A percentile compares a stretch with the other conserved stretches of the same genome.
These are phyloP conservation scores for Saccharum spontaneum DNA, from an alignment of 176 grass and related monocot species.

Conservation along the genomic window DNA sequence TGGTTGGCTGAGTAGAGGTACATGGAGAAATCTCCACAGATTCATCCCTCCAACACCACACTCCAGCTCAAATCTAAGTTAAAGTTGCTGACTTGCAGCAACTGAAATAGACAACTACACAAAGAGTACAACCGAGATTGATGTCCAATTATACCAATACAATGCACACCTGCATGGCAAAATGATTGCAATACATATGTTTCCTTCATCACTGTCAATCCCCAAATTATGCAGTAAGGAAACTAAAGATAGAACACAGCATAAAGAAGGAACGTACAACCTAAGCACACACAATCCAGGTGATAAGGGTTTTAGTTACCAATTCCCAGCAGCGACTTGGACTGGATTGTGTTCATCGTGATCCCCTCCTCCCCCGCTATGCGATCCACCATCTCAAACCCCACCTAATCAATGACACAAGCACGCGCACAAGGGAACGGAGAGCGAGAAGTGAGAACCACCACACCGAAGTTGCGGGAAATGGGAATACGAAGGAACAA, in stretches of 20 bases:
- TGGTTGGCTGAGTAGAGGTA: background rate
- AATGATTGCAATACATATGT: background rate
- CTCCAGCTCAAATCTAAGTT: constrained; percentile 20
- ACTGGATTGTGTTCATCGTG: constrained; percentile 82
- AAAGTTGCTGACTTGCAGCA: background rate
- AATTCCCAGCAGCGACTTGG: constrained; percentile 81
- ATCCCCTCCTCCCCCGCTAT: constrained; percentile 70
- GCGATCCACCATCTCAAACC: constrained; percentile 89
- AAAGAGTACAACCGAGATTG: background rate
- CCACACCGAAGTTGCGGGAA: background rate
- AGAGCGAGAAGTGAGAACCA: background rate
- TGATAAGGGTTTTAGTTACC: constrained; percentile 43
- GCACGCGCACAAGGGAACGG: background rate
- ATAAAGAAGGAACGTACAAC: background rate
- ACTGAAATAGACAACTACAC: background rate
- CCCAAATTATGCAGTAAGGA: background rate
- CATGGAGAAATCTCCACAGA: background rate
- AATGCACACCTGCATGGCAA: background rate
- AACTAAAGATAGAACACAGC: background rate
- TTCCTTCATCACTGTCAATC: background rate
- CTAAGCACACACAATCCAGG: background rate
- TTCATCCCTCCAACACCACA: background rate
- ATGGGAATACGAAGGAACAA: background rate
- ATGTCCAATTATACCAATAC: background rate
- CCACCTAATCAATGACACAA: constrained; percentile 50